phyloP scores from a whole-genome alignment of 345 rosid species.

The Boechera retrofracta region DNA sequence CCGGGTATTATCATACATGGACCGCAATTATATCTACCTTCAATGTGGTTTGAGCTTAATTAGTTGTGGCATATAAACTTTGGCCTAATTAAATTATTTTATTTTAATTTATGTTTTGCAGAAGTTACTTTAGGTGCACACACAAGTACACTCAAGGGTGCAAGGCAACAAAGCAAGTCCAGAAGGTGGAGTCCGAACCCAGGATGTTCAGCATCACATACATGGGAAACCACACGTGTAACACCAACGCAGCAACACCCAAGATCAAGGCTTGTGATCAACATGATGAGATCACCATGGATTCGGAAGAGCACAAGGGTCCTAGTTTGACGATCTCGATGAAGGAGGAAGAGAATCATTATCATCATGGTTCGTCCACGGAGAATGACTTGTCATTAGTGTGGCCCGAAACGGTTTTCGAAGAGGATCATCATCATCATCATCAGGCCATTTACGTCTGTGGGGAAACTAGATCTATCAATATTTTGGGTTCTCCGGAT shows the following conservation, averaged over 20 bases:
- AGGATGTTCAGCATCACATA: slow-evolving; percentile 57
- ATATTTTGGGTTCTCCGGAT: slow-evolving; percentile 14
- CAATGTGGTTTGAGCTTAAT: slow-evolving; percentile 8
- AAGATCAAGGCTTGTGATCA: slow-evolving; percentile 26
- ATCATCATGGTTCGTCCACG: slow-evolving; percentile 29
- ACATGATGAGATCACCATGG: slow-evolving; percentile 39
- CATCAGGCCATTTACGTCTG: slow-evolving; percentile 19
- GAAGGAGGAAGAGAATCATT: slow-evolving; percentile 35
- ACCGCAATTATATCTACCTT: slow-evolving; percentile 33
- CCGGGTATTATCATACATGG: slow-evolving; percentile 7
- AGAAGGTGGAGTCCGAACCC: slow-evolving; percentile 58
- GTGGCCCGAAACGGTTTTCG: slow-evolving; percentile 35
- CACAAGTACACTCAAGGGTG: slow-evolving; percentile 73
- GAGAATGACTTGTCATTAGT: slow-evolving; percentile 36
- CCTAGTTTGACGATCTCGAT: slow-evolving; percentile 29
- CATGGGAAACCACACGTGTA: slow-evolving; percentile 71
- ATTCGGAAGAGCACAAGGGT: slow-evolving; percentile 40
- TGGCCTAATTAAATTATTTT: background rate
- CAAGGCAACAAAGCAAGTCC: slow-evolving; percentile 86
- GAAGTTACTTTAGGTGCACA: slow-evolving; percentile 89
- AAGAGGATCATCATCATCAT: slow-evolving; percentile 33
- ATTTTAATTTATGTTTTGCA: slow-evolving; percentile 39
- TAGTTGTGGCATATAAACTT: slow-evolving; percentile 23
- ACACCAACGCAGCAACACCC: slow-evolving; percentile 33
- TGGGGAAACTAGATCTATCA: slow-evolving; percentile 32